Base-by-base conservation (phyloP, 1,284 basidiomycete species). In the Caloboletus firmus region DNA sequence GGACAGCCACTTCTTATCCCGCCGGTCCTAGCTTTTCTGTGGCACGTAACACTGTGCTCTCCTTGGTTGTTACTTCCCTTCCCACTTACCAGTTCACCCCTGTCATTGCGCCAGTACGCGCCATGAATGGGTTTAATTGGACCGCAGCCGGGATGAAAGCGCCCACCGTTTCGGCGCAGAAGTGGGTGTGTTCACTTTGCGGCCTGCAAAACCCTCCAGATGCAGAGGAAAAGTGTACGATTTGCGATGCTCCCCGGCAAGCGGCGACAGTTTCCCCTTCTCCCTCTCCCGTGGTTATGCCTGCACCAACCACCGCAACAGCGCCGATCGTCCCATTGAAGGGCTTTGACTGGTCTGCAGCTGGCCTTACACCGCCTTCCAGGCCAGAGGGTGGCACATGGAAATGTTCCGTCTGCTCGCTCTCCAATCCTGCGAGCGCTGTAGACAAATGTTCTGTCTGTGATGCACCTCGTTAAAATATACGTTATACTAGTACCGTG, bases 331-430 rank as follows among this genome's bases (percentile, higher is more conserved):
- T 62, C 5, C 52, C 69, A 28, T 44, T 54, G 17, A 69, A 68
- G 41, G 64, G 60, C 17, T 85, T 85, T 57, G 69, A 84, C 57
- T 86, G 80, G 77, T 72, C 70, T 28, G 81, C 79, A 18, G 79
- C 78, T 13, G 81, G 82, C 7, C 53, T 81, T 58, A 73, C 73
- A 58, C 65, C 66, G 6, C 76, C 79, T 5, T 24, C 69, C 26
- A 66, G 70, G 52, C 54, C 68, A 7, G 55, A 59, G 12, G 54
- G 47, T 30, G 69, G 63, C 43, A 62, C 58, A 35, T 82, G 80
- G 81, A 73, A 57, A 10, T 83, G 81, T 60, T 63, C 67, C 3
- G 55, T 62, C 5, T 83, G 82, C 57, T 67, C 66, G 62, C 58
- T 78, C 17, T 56, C 49, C 41, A 82, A 79, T 56, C 63, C 73